Conservation (phyloP, 75 land plant species). For the Adiantum capillusveneris region DNA sequence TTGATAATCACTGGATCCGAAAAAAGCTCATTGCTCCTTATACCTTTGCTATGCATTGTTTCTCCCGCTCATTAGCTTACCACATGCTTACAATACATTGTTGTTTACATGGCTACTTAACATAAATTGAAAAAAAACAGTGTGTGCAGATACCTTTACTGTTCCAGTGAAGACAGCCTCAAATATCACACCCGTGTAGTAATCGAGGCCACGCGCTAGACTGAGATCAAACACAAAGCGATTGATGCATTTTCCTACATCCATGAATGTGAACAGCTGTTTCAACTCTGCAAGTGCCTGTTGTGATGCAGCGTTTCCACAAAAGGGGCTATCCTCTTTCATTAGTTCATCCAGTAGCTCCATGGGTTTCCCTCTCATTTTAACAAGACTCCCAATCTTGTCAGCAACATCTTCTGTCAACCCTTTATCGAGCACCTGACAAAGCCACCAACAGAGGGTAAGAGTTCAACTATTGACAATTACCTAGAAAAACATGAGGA, state of each 20-base stretch:
- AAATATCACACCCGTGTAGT: slow-evolving; percentile 90
- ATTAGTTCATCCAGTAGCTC: slow-evolving; percentile 51
- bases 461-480: too few relatives aligned
- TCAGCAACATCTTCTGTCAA: slow-evolving; percentile 61
- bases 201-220: slow-evolving; percentile 93
- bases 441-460: too few relatives aligned
- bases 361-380: slow-evolving; percentile 52
- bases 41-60: too few relatives aligned
- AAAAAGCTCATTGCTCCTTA: too few relatives aligned
- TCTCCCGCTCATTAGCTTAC: too few relatives aligned
- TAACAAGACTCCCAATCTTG: slow-evolving; percentile 58
- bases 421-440: slow-evolving; percentile 84
- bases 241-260: slow-evolving; percentile 44
- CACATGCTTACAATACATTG: too few relatives aligned
- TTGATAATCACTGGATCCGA: too few relatives aligned
- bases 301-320: slow-evolving; percentile 35
- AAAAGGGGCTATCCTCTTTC: slow-evolving; percentile 37
- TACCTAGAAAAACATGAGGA: slow-evolving; percentile 56
- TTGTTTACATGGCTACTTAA: not conserved
- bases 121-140: too few relatives aligned
- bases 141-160: slow-evolving; percentile 39
- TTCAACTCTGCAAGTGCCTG: slow-evolving; percentile 56
- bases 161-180: slow-evolving; percentile 86
- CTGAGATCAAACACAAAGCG: slow-evolving; percentile 82
- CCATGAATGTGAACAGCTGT: slow-evolving; percentile 50